Evolutionary conservation across 1,139 yeast genomes (phyloP).

Genomic region (Suhomyces ambrosiae): DNA sequence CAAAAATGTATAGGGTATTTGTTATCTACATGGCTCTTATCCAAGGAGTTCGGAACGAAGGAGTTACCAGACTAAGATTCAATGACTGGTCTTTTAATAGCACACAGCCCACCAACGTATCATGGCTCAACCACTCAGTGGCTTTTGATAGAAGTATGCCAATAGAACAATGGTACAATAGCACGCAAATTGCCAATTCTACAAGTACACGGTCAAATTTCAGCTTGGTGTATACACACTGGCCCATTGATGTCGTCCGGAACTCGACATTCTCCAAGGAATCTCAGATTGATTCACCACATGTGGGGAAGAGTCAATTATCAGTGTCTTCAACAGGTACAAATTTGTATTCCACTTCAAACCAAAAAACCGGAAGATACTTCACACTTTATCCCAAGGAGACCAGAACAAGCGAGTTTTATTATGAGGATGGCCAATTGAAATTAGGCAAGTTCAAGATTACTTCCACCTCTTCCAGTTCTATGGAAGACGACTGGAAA

Average conservation of each 20-base stretch:
- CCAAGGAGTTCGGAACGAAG: neutral
- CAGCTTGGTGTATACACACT: neutral
- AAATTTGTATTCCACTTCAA: neutral
- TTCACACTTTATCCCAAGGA: slow-evolving; percentile 1
- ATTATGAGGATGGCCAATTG: slow-evolving; percentile 1
- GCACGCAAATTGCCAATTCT: neutral
- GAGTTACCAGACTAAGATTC: neutral
- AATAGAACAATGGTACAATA: neutral
- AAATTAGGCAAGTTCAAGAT: neutral
- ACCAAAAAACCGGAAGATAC: neutral
- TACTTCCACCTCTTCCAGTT: neutral
- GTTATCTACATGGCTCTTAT: no score
- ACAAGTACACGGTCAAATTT: neutral
- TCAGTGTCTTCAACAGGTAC: neutral
- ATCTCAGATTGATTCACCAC: neutral
- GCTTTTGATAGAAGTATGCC: neutral
- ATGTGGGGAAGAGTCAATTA: neutral
- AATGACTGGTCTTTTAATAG: neutral
- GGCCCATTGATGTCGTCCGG: neutral
- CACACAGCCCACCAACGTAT: neutral
- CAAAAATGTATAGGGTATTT: no score
- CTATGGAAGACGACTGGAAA: neutral
- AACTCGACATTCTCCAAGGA: neutral
- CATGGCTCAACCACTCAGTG: neutral
- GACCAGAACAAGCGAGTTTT: neutral